phyloP scores from a whole-genome alignment of 1,139 yeast genomes.

The Scheffersomyces segobiensis region DNA sequence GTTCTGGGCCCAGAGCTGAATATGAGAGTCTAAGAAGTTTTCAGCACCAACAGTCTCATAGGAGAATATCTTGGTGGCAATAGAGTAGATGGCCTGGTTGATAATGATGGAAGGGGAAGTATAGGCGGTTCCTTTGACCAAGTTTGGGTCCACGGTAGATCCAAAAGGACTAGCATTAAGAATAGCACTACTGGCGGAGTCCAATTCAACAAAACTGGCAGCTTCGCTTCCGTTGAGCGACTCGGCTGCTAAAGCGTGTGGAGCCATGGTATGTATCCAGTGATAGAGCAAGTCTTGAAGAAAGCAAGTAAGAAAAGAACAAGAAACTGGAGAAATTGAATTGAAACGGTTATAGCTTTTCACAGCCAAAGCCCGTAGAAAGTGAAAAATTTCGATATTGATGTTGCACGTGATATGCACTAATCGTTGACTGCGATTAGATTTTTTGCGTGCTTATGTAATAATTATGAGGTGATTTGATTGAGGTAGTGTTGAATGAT shows the following conservation, averaged over 20 bases:
- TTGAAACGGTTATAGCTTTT: not conserved
- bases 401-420: not conserved
- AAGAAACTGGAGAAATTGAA: not conserved
- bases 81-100: slow-evolving; percentile 64
- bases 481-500: not conserved
- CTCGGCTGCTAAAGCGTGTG: slow-evolving; percentile 8
- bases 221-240: not conserved
- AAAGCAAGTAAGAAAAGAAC: slow-evolving; percentile 4
- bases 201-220: not conserved
- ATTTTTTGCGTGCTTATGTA: not conserved
- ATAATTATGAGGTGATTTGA: not conserved
- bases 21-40: slow-evolving; percentile 59
- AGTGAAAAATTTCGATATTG: not conserved
- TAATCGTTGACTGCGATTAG: not conserved
- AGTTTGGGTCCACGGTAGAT: slow-evolving; percentile 55
- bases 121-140: slow-evolving; percentile 51
- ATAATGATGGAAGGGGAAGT: slow-evolving; percentile 66
- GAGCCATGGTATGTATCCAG: slow-evolving; percentile 6
- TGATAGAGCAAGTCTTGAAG: not conserved
- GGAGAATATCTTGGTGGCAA: slow-evolving; percentile 66
- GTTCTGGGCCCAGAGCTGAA: slow-evolving; percentile 59
- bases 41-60: slow-evolving; percentile 66
- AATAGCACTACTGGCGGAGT: not conserved
- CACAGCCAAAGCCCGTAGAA: not conserved
- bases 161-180: slow-evolving; percentile 53